Evolutionary conservation across 768 basidiomycete species (phyloP), one percentile per base, ranked within the genome.

Genomic region (Agrocybe chaxingu): DNA sequence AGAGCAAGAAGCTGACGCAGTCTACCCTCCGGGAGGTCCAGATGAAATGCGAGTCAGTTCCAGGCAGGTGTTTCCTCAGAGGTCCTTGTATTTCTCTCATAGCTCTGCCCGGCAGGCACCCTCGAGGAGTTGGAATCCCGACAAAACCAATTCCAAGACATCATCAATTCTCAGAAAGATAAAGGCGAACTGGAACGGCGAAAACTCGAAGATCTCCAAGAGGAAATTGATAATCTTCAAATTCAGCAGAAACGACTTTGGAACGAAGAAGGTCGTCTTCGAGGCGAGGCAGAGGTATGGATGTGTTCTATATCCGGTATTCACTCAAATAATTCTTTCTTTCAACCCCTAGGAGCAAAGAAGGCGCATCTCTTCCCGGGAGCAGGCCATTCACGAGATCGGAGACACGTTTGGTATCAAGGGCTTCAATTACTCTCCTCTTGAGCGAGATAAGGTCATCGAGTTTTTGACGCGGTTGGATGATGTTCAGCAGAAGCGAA

Each of bases 381-480:
- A 95, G 63, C 73, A 76, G 10, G 70, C 85, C 18, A 85, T 98
- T 48, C 81, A 79, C 9, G 81, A 84, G 42, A 80, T 92, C 11
- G 78, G 83, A 44, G 71, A 81, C 33, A 82, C 82, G 55, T 73
- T 88, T 57, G 75, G 78, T 7, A 84, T 98, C 57, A 81, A 82
- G 44, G 92, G 90, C 0, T 93, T 81, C 62, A 82, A 80, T 46
- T 75, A 82, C 43, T 76, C 82, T 0, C 84, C 85, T 1, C 73
- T 94, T 33, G 85, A 86, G 44, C 77, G 82, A 36, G 79, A 82
- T 36, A 80, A 92, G 62, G 76, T 93, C 13, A 64, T 77, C 29
- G 87, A 92, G 40, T 95, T 97, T 63, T 73, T 84, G 19, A 70
- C 82, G 7, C 79, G 78, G 44, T 69, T 97, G 2, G 71, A 69